Base-by-base conservation (phyloP, 257 asterid species). In the Solanum rostratum region DNA sequence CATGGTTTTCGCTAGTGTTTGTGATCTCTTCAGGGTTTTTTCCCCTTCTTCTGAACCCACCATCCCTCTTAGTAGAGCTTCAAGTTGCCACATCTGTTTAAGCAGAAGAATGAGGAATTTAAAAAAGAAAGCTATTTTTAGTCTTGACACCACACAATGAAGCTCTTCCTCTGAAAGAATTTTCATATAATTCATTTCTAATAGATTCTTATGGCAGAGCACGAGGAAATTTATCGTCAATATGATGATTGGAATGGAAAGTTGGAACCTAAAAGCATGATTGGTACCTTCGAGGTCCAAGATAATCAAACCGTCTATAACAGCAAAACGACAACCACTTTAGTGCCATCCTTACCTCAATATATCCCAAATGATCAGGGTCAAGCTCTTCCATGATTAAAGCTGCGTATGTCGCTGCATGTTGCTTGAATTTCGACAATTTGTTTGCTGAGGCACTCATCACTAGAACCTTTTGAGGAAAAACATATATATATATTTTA, bases 371-470 rank as follows among this genome's bases (percentile, higher is more conserved):
- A 19, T 96, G 95, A 81, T 96, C 97, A 39, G 99, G 98, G 63
- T 96, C 99, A 1, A 96, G 93, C 90, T 95, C 98, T 89, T 95
- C 98, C 99, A 96, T 96, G 92, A 96, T 96, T 49, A 92, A 76
- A 45, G 97, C 84, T 78, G 99, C 98, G 85, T 96, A 94, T 1
- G 92, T 79, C 0, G 90, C 27, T 22, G 98, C 99, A 39, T 90
- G 89, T 86, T 89, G 88, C 91, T 93, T 93, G 89, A 96, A 96
- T 80, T 87, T 95, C 1, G 95, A 87, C 86, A 96, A 89, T 88
- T 95, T 93, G 87, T 96, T 95, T 19, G 98, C 97, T 4, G 99
- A 93, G 76, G 99, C 99, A 83, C 98, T 94, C 97, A 93, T 90
- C 71, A 95, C 90, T 87, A 96, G 84, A 90, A 96, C 98, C 99